phyloP scores from a whole-genome alignment of 2,329 filamentous ascomycete species.

The Diaporthe ilicicola region DNA sequence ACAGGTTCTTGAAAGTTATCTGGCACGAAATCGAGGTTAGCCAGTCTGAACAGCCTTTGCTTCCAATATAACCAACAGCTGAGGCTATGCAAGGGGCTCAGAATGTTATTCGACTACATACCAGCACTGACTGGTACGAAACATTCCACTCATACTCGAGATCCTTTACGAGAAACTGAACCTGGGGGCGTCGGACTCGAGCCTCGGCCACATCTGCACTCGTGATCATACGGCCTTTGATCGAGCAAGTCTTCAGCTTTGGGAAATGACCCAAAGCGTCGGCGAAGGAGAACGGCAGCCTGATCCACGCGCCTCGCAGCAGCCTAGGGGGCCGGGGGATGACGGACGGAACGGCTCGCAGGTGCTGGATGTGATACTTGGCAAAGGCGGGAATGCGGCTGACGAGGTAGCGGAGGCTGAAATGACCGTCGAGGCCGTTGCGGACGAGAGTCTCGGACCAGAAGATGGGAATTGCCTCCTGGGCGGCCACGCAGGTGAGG shows the following conservation, averaged over 20 bases:
- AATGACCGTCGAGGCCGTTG: not conserved
- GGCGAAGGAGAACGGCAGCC: not conserved
- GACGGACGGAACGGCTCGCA: not conserved
- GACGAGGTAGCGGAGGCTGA: not conserved
- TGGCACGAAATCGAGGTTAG: no score
- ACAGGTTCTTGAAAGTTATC: no score
- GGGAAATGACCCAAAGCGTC: not conserved
- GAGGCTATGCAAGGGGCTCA: no score
- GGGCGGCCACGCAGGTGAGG: not conserved
- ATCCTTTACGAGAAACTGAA: not conserved
- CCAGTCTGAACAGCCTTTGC: no score
- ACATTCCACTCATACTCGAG: no score
- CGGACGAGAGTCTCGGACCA: not conserved
- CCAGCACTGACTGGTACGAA: no score
- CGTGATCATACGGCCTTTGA: not conserved
- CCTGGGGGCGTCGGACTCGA: not conserved
- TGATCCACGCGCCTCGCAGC: not conserved
- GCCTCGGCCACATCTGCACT: no score
- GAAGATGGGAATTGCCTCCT: not conserved
- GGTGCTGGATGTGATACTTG: not conserved
- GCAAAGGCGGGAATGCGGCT: constrained; percentile 8
- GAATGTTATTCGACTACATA: no score
- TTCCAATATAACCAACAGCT: no score
- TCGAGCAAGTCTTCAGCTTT: not conserved
- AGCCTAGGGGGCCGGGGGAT: accelerated